Percentiles rank a stretch among this genome's conserved stretches.
Evolutionary conservation across 2,329 filamentous ascomycete species (phyloP).

Genomic region (Alternaria consortialis): DNA sequence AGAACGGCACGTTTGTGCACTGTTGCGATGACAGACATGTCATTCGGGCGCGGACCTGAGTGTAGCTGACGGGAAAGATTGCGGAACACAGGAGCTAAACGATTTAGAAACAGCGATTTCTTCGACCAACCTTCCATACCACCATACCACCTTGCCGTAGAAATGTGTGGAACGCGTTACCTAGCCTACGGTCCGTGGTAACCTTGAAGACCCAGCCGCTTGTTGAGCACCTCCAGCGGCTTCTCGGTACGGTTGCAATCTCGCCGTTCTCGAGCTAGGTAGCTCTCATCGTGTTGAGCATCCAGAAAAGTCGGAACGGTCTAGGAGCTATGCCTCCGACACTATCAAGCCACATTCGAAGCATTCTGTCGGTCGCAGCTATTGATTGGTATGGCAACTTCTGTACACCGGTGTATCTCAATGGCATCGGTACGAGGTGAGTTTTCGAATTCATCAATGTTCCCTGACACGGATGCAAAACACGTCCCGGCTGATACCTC

Average conservation of each 20-base stretch:
- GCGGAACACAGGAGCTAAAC: not conserved
- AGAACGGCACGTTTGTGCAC: no score
- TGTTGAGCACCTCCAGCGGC: slow-evolving; percentile 1
- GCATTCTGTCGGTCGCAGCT: not conserved
- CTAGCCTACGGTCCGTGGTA: not conserved
- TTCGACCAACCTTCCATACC: slow-evolving; percentile 1
- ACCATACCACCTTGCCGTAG: not conserved
- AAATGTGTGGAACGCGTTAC: not conserved
- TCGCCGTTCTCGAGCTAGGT: not conserved
- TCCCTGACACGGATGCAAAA: slow-evolving; percentile 1
- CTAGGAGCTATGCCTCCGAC: slow-evolving; percentile 12
- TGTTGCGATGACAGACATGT: not conserved
- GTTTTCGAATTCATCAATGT: slow-evolving; percentile 1
- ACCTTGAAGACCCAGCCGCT: not conserved
- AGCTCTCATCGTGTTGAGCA: slow-evolving; percentile 1
- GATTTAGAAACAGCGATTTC: slow-evolving; percentile 4
- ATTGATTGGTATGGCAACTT: not conserved
- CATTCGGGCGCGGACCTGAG: not conserved
- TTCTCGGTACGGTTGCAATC: not conserved
- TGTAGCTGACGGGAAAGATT: slow-evolving; percentile 1
- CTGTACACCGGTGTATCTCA: not conserved
- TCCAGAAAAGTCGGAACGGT: not conserved
- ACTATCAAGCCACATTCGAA: slow-evolving; percentile 13
- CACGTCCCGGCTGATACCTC: not conserved
- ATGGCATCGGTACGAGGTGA: not conserved